Evolutionary conservation across 2,329 filamentous ascomycete species (phyloP), one percentile per base, ranked within the genome.

Genomic region (Fusarium irregulare): DNA sequence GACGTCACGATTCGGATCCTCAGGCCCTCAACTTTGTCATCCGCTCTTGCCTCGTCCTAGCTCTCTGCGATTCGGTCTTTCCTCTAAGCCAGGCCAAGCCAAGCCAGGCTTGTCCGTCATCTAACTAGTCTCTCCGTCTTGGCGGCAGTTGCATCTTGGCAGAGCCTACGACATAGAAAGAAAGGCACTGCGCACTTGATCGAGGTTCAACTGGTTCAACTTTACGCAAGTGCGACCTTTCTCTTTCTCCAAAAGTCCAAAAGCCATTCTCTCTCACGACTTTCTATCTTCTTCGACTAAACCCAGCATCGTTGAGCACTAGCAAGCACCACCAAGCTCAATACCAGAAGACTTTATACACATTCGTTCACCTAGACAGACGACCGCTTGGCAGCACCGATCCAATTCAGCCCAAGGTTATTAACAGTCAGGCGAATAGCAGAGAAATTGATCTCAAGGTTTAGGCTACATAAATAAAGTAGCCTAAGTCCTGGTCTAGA

Each of bases 111-210:
- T 72, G 37, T 41, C 53, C 42, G 51, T 58, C 60, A 59, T 48
- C 32, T 44, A 40, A 42, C 56, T 60, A 65, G 67, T 54, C 68
- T 71, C 50, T 70, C 49, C 56, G 60, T 56, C 68, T 71, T 72
- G 68, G 65, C 65, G 55, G 51, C 65, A 60, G 56, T 70, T 60
- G 48, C 44, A 62, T 42, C 59, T 71, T 72, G 68, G 68, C 68
- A 59, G 61, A 37, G 13, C 44, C 30, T 64, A 48, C 56, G 47
- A 57, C 62, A 61, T 49, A 65, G 53, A 49, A 48, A 48, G 27
- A 32, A 41, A 61, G 44, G 55, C 45, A 66, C 50, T 64, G 44
- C 59, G 40, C 32, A 56, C 47, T 64, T 61, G 47, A 56, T 51
- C 7, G 42, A 69, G 62, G 65, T 65, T 60, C 51, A 57, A 44